phyloP scores from a whole-genome alignment of 2,329 filamentous ascomycete genomes.

The Herpotrichia juniperi region DNA sequence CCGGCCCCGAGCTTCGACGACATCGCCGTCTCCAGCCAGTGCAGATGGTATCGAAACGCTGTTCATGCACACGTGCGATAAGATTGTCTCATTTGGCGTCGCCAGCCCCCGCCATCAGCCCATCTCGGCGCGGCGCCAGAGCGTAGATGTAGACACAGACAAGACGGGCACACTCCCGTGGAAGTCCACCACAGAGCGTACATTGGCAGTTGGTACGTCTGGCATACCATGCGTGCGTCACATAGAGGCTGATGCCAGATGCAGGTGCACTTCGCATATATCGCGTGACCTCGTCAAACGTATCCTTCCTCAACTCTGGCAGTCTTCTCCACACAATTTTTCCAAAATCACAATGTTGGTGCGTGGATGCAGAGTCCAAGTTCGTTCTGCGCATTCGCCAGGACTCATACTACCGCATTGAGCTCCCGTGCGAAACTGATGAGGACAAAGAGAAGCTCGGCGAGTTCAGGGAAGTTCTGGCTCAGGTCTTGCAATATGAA shows the following conservation, averaged over 20 bases:
- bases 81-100: slow-evolving; percentile 70
- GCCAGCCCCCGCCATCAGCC: slow-evolving; percentile 33
- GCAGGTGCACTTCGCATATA: slow-evolving; percentile 81
- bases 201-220: slow-evolving; percentile 74
- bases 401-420: slow-evolving; percentile 89
- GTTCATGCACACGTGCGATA: slow-evolving; percentile 74
- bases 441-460: slow-evolving; percentile 69
- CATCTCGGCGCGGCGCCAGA: slow-evolving; percentile 25
- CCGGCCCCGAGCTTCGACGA: slow-evolving; percentile 33
- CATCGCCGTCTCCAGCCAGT: slow-evolving; percentile 40
- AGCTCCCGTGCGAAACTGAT: slow-evolving; percentile 71
- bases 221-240: background rate
- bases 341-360: slow-evolving; percentile 92
- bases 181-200: slow-evolving; percentile 77
- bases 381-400: slow-evolving; percentile 87
- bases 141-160: slow-evolving; percentile 44
- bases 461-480: slow-evolving; percentile 72
- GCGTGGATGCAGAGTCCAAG: slow-evolving; percentile 80
- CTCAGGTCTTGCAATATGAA: slow-evolving; percentile 80
- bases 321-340: slow-evolving; percentile 84
- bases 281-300: slow-evolving; percentile 76
- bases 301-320: slow-evolving; percentile 87
- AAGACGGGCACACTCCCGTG: slow-evolving; percentile 71
- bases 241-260: slow-evolving; percentile 7
- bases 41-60: slow-evolving; percentile 68